Percentiles rank a stretch among this genome's conserved stretches.
These are phyloP conservation scores for Pelargonium nanum DNA, from an alignment of 345 rosid genomes.

Conservation along the genomic window DNA sequence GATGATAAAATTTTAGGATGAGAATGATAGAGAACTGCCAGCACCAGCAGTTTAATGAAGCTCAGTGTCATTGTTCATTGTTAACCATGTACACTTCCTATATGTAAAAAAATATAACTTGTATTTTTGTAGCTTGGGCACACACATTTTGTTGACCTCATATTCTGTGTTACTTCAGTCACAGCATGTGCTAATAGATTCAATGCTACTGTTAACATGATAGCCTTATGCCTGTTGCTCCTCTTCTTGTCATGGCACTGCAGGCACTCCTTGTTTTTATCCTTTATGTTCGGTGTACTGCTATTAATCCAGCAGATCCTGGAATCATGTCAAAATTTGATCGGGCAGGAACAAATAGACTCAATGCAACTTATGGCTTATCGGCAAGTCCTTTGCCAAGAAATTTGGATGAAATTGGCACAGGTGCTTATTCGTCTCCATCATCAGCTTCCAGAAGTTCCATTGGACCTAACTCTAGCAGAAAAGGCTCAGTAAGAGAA, in stretches of 20 bases:
- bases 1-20: neutral
- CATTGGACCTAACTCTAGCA: slow-evolving; percentile 51
- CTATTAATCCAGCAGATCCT: slow-evolving; percentile 99
- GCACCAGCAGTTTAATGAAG: neutral
- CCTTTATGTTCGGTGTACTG: slow-evolving; percentile 94
- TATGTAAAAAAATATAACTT: neutral
- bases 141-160: neutral
- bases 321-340: slow-evolving; percentile 81
- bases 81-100: too few relatives aligned
- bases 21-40: too few relatives aligned
- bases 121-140: neutral
- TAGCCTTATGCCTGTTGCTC: neutral
- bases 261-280: slow-evolving; percentile 87
- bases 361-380: slow-evolving; percentile 27
- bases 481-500: slow-evolving; percentile 54
- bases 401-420: slow-evolving; percentile 48
- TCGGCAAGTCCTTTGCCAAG: slow-evolving; percentile 31
- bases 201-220: neutral
- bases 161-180: neutral
- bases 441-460: slow-evolving; percentile 77
- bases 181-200: neutral
- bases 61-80: neutral
- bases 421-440: slow-evolving; percentile 53
- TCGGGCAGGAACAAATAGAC: slow-evolving; percentile 17
- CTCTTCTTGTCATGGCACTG: slow-evolving; percentile 15